Evolutionary conservation across 768 basidiomycete species (phyloP), one percentile per base, ranked within the genome.

Genomic region (Suillus plorans): DNA sequence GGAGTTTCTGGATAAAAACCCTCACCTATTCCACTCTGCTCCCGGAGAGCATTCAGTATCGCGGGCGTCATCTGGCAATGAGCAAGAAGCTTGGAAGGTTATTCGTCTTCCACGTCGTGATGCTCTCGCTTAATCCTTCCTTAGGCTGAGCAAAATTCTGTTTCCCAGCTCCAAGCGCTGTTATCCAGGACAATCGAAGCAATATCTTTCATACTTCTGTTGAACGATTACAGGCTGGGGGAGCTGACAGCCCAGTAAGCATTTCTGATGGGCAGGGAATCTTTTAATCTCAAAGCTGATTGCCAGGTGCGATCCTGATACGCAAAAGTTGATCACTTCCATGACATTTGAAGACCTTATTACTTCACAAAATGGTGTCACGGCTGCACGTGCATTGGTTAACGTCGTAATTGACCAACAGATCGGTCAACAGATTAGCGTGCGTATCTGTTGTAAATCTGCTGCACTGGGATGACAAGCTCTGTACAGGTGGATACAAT

Each of bases 331-430:
- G 5, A 84, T 97, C 57, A 78, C 80, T 34, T 80, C 82, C 3
- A 80, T 97, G 74, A 93, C 92, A 20, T 98, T 92, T 69, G 90
- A 95, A 73, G 91, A 90, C 37, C 81, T 99, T 42, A 87, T 99
- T 66, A 95, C 93, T 22, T 86, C 88, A 44, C 86, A 90, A 72
- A 85, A 89, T 70, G 97, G 97, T 45, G 86, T 95, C 69, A 89
- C 89, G n/a, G 86, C 90, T 28, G 97, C 97, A 10, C 85, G 94
- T 68, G 89, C 89, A 14, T 79, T 99, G 47, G 96, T 99, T 13
- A 99, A 97, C 67, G 89, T 96, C 39, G 87, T 99, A 69, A 99
- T 99, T 69, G 94, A 99, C 76, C 95, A 97, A 73, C 97, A 99
- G 75, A 99, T 99, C 69, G 93, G 93, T 25, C 94, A 97, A 73